Base-by-base conservation (phyloP, 495 filamentous ascomycete species). In the Xylaria castorea region DNA sequence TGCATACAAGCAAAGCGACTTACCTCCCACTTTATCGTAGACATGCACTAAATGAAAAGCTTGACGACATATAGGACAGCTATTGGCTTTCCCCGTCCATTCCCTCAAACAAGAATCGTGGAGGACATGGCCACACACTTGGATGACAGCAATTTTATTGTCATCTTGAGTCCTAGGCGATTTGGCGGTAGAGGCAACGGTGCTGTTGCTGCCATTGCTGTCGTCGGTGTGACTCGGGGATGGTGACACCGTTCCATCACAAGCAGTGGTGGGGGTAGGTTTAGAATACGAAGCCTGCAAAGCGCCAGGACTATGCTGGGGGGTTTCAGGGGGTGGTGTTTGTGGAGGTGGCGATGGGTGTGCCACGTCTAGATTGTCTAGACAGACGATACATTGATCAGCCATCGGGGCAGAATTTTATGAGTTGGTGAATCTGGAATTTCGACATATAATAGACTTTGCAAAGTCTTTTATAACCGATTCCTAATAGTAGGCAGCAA, bases 81-180 rank as follows among this genome's bases (percentile, higher is more conserved):
- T 97, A 82, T 98, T 99, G 69, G 97, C 95, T 78, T 95, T 90
- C 82, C 96, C 93, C 40, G 92, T 93, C 96, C 96, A 99, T 70
- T 93, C 92, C 75, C 91, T 90, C 70, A 99, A 83, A 78, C 96
- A 99, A 62, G 91, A 90, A 81, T 99, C 90, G 80, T 99, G 96
- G 74, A 98, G 83, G 68, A 92, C 88, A 85, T 99, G 96, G 53
- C 91, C 91, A 83, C 96, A 99, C 46, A 94, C 76, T 70, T 85
- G 77, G 51, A 89, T 87, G 51, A 84, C 73, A 46, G 87, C 87
- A 63, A 89, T 83, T 61, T 80, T 75, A 67, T 78, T 74, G 71
- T 82, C 75, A 38, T 78, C 76, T 66, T 73, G 68, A 22, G 64
- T 53, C 72, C 75, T 72, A 38, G 73, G 61, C 66, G 75, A 75